phyloP scores from a whole-genome alignment of 495 filamentous ascomycete genomes.

The Aspergillus heteromorphus region DNA sequence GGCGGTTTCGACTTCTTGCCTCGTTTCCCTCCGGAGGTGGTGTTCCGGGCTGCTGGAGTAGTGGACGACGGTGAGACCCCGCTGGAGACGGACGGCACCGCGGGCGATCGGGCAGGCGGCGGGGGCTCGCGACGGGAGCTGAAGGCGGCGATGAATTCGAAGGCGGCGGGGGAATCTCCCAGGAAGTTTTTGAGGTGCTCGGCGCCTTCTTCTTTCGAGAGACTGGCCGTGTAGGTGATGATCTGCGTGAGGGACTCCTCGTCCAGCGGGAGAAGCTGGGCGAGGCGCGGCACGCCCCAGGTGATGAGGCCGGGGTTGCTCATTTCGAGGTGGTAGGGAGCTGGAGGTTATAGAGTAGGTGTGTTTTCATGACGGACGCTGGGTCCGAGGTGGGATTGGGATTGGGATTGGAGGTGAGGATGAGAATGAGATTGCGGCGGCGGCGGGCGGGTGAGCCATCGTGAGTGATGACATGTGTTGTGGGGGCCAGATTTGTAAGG shows the following conservation, averaged over 20 bases:
- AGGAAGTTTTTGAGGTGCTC: constrained; percentile 84
- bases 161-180: constrained; percentile 74
- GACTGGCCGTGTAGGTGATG: constrained; percentile 67
- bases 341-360: background rate
- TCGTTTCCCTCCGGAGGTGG: constrained; percentile 23
- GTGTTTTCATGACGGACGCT: background rate
- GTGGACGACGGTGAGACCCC: constrained; percentile 15
- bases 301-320: constrained; percentile 20
- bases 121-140: constrained; percentile 62
- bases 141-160: constrained; percentile 92
- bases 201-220: constrained; percentile 67
- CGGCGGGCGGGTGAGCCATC: background rate
- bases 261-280: constrained; percentile 74
- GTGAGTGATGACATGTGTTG: background rate
- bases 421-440: too few species aligned
- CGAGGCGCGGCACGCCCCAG: constrained; percentile 65
- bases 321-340: constrained; percentile 8
- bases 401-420: too few species aligned
- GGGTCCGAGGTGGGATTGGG: background rate
- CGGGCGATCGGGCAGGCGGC: constrained; percentile 28
- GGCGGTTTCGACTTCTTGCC: constrained; percentile 55
- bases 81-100: constrained; percentile 9
- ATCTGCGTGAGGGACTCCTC: constrained; percentile 77
- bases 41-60: constrained; percentile 16
- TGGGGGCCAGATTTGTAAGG: constrained; percentile 16